phyloP scores from a whole-genome alignment of 768 basidiomycete species.

The Megacollybia marginata region DNA sequence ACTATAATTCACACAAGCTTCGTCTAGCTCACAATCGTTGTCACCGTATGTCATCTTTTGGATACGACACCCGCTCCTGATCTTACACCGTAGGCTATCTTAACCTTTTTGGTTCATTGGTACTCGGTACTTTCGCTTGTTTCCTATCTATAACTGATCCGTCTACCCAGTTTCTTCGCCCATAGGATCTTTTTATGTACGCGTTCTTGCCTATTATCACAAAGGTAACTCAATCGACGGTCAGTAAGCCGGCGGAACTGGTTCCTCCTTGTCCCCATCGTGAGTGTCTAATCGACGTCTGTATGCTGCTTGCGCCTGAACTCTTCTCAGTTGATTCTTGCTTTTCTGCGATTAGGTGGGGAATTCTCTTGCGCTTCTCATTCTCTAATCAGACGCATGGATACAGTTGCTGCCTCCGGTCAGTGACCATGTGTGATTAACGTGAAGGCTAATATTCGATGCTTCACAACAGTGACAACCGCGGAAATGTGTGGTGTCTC shows the following conservation, averaged over 20 bases:
- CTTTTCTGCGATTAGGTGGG: constrained; percentile 21
- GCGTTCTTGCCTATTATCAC: constrained; percentile 7
- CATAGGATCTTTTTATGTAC: constrained; percentile 30
- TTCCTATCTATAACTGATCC: not conserved
- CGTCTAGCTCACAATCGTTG: not conserved
- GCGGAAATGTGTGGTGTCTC: constrained; percentile 18
- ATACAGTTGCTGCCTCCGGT: constrained; percentile 22
- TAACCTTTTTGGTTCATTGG: constrained; percentile 25
- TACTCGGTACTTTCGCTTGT: constrained; percentile 4
- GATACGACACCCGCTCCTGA: not conserved
- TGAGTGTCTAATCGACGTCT: constrained; percentile 7
- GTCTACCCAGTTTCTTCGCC: constrained; percentile 24
- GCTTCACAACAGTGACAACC: constrained; percentile 16
- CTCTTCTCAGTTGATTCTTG: constrained; percentile 14
- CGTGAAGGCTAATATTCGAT: not conserved
- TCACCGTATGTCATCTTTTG: not conserved
- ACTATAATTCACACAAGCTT: not conserved
- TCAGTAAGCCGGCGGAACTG: constrained; percentile 30
- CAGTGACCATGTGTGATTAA: constrained; percentile 1
- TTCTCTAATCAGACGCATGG: not conserved
- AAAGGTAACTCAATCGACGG: not conserved
- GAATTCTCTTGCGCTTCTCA: not conserved
- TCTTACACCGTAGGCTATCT: constrained; percentile 14
- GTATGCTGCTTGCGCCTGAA: not conserved
- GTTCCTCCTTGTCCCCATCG: constrained; percentile 24